Evolutionary conservation across 1,284 basidiomycete genomes (phyloP).

Genomic region (Moesziomyces sp.): DNA sequence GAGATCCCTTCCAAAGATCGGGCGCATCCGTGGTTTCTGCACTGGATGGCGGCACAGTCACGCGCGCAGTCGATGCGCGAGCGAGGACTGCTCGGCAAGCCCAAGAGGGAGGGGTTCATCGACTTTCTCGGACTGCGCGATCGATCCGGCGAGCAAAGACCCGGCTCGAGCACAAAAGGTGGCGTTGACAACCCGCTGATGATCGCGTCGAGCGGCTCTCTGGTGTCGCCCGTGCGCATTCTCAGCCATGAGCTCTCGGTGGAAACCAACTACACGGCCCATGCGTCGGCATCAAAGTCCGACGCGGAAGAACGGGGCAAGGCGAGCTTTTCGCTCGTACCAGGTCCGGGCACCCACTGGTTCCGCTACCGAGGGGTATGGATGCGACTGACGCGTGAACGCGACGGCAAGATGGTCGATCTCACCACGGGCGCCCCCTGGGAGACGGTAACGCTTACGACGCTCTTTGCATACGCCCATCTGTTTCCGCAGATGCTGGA

Average conservation of each 20-base stretch:
- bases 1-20: conserved; percentile 97
- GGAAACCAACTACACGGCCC: conserved; percentile 74
- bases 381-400: conserved; percentile 92
- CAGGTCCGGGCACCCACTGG: conserved; percentile 94
- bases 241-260: conserved; percentile 85
- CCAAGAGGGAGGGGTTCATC: conserved; percentile 51
- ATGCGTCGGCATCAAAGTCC: conserved; percentile 36
- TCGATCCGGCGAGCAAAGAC: conserved; percentile 14
- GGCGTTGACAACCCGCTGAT: conserved; percentile 65
- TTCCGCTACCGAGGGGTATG: conserved; percentile 89
- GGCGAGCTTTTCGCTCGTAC: conserved; percentile 85
- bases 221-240: conserved; percentile 68
- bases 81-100: conserved; percentile 51
- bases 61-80: conserved; percentile 64
- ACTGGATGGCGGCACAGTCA: conserved; percentile 84
- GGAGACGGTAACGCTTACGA: conserved; percentile 96
- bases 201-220: conserved; percentile 64
- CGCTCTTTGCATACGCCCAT: conserved; percentile 83
- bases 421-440: conserved; percentile 91
- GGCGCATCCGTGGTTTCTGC: conserved; percentile 95
- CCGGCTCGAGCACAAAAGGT: neutral
- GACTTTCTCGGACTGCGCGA: conserved; percentile 57
- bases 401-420: conserved; percentile 80
- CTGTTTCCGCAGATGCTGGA: conserved; percentile 84
- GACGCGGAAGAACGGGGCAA: conserved; percentile 48